A percentile compares a stretch with the other conserved stretches of the same genome.
These are phyloP conservation scores for Euphorbia schlechtendalii DNA, from an alignment of 441 rosid species.

Conservation along the genomic window DNA sequence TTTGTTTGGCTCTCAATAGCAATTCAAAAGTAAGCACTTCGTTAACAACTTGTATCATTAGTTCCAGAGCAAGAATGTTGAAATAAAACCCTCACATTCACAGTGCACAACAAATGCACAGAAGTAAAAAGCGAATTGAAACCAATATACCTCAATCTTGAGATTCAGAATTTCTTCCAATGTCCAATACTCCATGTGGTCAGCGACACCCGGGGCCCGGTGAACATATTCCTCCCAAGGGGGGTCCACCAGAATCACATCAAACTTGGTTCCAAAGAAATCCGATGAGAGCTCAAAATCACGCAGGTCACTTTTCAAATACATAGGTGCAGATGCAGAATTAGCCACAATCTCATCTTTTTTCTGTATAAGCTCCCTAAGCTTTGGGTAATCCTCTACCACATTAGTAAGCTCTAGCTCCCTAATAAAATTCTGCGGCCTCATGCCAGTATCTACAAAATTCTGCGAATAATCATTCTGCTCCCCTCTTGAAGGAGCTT, in stretches of 20 bases:
- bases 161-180: conserved; percentile 88
- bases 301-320: conserved; percentile 65
- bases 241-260: conserved; percentile 95
- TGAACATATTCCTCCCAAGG: conserved; percentile 99
- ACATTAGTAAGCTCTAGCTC: conserved; percentile 97
- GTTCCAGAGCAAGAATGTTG: conserved; percentile 1
- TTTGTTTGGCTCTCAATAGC: too few relatives aligned
- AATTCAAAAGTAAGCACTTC: neutral
- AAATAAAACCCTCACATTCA: neutral
- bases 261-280: conserved; percentile 91
- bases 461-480: conserved; percentile 99
- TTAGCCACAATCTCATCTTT: conserved; percentile 95
- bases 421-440: conserved; percentile 97
- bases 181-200: conserved; percentile 97
- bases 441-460: conserved; percentile 98
- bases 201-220: conserved; percentile 97
- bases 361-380: conserved; percentile 98
- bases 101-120: neutral
- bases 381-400: conserved; percentile 98
- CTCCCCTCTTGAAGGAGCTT: conserved; percentile 99
- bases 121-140: conserved; percentile 5
- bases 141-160: conserved; percentile 75
- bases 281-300: conserved; percentile 92
- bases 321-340: conserved; percentile 93
- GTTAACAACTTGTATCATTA: neutral